Conservation (phyloP, 2,329 filamentous ascomycete genomes). For the Colletotrichum spinosum region DNA sequence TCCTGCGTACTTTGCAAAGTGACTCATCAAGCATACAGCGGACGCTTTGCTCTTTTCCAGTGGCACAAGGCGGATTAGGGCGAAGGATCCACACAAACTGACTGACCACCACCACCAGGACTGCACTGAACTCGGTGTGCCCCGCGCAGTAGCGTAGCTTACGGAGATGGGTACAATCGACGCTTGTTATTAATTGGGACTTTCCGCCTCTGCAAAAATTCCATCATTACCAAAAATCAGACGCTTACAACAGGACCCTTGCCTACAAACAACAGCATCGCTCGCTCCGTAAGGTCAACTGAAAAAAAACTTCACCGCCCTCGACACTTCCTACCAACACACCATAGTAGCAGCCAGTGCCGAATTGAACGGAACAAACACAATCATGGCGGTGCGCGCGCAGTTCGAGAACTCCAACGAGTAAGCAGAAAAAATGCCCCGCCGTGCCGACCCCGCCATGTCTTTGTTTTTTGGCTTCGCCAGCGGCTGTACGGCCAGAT, state of each 20-base stretch:
- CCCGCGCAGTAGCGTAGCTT: slow-evolving; percentile 24
- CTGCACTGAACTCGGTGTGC: slow-evolving; percentile 17
- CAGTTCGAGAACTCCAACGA: slow-evolving; percentile 94
- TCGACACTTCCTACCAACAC: neutral
- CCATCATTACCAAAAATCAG: slow-evolving; percentile 28
- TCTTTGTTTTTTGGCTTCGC: slow-evolving; percentile 17
- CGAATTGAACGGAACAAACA: slow-evolving; percentile 20
- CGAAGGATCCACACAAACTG: slow-evolving; percentile 23
- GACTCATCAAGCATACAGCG: slow-evolving; percentile 33
- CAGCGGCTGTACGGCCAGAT: slow-evolving; percentile 1
- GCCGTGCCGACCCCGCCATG: slow-evolving; percentile 41
- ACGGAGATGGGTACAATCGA: slow-evolving; percentile 14
- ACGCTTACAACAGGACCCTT: slow-evolving; percentile 21
- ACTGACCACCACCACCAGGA: too few species aligned
- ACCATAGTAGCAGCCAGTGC: slow-evolving; percentile 9
- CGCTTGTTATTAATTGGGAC: slow-evolving; percentile 37
- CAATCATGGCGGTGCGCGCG: slow-evolving; percentile 74
- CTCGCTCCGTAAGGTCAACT: slow-evolving; percentile 4
- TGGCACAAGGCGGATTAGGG: slow-evolving; percentile 16
- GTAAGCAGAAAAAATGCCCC: slow-evolving; percentile 61
- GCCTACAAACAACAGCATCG: slow-evolving; percentile 7
- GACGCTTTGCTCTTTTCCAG: slow-evolving; percentile 16
- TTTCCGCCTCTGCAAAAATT: slow-evolving; percentile 37
- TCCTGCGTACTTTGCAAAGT: slow-evolving; percentile 17
- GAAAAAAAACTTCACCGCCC: slow-evolving; percentile 1